A percentile compares a stretch with the other conserved stretches of the same genome.
Conservation (phyloP, 371 early-diverging fungal genomes). For the Paraphysoderma sedebokerense region DNA sequence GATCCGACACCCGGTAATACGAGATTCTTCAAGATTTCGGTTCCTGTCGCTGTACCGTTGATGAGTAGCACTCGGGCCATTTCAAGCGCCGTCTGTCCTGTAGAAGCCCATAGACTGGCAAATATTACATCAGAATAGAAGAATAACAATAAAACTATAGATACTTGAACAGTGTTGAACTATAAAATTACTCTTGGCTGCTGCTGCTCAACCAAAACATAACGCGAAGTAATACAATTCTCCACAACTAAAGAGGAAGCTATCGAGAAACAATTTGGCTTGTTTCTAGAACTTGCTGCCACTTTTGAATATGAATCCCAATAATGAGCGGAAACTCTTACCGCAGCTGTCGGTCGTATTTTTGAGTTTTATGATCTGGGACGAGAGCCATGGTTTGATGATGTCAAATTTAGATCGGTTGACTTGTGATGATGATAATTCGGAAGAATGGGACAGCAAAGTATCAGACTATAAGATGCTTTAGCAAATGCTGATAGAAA, state of each 20-base stretch:
- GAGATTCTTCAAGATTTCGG: constrained; percentile 84
- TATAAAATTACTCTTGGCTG: constrained; percentile 4
- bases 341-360: constrained; percentile 85
- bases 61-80: constrained; percentile 61
- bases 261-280: neutral
- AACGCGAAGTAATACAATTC: neutral
- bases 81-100: constrained; percentile 78
- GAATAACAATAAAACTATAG: neutral
- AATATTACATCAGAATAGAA: neutral
- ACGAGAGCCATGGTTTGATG: no score
- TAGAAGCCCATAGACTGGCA: constrained; percentile 66
- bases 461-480: no score
- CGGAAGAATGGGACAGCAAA: no score
- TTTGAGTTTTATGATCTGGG: constrained; percentile 43
- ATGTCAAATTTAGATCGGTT: no score
- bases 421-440: no score
- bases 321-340: constrained; percentile 14
- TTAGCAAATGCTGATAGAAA: no score
- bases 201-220: neutral
- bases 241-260: neutral
- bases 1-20: constrained; percentile 82
- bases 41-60: constrained; percentile 61
- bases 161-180: neutral
- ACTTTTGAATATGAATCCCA: no score
- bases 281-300: neutral